Evolutionary conservation across 139 green algal species (phyloP).

Genomic region (Pedinophyceae sp.): DNA sequence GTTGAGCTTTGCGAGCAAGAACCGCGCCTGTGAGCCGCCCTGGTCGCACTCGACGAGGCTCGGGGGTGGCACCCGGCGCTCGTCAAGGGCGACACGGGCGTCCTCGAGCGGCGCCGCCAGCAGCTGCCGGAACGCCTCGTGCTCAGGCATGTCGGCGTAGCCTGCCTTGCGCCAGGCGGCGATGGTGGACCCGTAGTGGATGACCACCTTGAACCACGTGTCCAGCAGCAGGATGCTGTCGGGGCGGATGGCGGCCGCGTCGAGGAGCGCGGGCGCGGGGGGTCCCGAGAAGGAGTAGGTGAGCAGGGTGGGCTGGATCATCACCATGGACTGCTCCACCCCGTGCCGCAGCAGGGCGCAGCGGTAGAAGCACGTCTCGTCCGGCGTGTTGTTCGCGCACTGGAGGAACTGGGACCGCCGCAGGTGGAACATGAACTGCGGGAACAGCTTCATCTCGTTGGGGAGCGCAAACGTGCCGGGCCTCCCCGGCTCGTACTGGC

Average conservation of each 20-base stretch:
- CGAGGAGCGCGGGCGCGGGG: constrained; percentile 27
- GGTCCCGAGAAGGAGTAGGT: constrained; percentile 18
- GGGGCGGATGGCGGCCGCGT: constrained; percentile 19
- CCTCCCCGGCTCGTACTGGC: constrained; percentile 22
- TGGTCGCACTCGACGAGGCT: constrained; percentile 39
- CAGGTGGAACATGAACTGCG: constrained; percentile 52
- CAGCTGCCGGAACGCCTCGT: constrained; percentile 30
- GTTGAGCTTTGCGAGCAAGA: constrained; percentile 45
- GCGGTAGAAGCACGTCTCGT: constrained; percentile 40
- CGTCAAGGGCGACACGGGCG: constrained; percentile 10
- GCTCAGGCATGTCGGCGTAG: constrained; percentile 25
- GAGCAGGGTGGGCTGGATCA: constrained; percentile 41
- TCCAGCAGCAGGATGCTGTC: constrained; percentile 33
- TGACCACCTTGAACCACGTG: constrained; percentile 30
- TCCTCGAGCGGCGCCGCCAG: constrained; percentile 23
- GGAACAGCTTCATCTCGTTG: constrained; percentile 26
- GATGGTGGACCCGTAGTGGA: constrained; percentile 29
- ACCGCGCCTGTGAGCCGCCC: constrained; percentile 31
- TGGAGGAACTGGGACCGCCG: constrained; percentile 19
- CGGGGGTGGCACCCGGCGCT: constrained; percentile 16
- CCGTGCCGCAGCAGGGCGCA: constrained; percentile 28
- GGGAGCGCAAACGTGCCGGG: constrained; percentile 26
- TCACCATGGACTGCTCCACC: constrained; percentile 22
- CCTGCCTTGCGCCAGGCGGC: constrained; percentile 28
- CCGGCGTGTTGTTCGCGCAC: constrained; percentile 39